Base-by-base conservation (phyloP, 352 stramenopile species). In the Phytophthora foliorum region DNA sequence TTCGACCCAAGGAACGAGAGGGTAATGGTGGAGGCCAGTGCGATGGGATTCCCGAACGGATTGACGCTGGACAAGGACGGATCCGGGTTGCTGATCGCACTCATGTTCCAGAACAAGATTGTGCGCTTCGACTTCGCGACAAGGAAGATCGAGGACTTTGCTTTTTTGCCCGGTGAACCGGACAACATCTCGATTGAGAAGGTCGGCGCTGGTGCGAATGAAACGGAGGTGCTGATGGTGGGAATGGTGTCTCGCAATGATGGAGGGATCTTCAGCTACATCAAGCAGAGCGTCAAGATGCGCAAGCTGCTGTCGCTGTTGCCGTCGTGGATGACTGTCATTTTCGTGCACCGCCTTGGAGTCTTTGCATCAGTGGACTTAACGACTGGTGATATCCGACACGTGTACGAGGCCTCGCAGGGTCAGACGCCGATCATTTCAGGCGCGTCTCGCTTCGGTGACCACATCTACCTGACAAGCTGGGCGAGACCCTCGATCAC, bases 91-190 rank as follows among this genome's bases (percentile, higher is more conserved):
- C 51, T 91, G 7, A 73, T 91, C 14, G 74, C 68, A n/a, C 51
- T 89, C 24, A 78, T 69, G 21, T 79, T 80, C 57, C 75, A 84
- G 50, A 79, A 86, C 69, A 91, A 91, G 57, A 69, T 91, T 29
- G 74, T 84, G 34, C 80, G 77, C 36, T 91, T 78, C 39, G 73
- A 80, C 34, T 61, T 89, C 0, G 50, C 63, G 32, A 86, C 75
- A 7, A 70, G 74, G 48, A 60, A 69, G 49, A 32, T 91, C 3
- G 66, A 78, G 27, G 81, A 91, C 51, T 91, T 89, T 63, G 83
- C 83, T 13, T 91, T 84, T 57, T 49, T 88, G 32, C 81, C 83
- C 2, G 80, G 81, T 29, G 67, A 80, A 42, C 80, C 83, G 0
- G 82, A 88, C 59, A 89, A 89, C 31, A 62, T 91, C 13, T 75